Conservation (phyloP, 306 rosid genomes). For the Quercus parvula region DNA sequence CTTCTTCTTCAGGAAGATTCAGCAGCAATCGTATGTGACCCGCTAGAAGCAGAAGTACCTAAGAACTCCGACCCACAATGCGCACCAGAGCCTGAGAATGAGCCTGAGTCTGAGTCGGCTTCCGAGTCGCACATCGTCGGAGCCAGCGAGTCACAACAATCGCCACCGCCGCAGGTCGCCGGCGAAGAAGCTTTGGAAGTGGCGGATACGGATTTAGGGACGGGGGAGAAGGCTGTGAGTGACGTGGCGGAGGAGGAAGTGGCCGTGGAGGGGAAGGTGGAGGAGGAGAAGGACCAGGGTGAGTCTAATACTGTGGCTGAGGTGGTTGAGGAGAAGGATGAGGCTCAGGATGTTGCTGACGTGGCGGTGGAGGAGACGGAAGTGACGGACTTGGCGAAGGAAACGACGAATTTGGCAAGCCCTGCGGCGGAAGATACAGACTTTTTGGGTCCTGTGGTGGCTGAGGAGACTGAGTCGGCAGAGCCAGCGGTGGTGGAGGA, state of each 20-base stretch:
- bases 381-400: not conserved
- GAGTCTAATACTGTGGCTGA: no score
- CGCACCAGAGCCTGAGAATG: constrained; percentile 3
- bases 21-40: constrained; percentile 2
- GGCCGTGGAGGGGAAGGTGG: not conserved
- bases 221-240: not conserved
- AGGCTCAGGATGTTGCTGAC: not conserved
- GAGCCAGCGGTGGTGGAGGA: not conserved
- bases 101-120: no score
- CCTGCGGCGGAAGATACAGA: not conserved
- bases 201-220: not conserved
- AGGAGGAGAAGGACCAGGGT: not conserved
- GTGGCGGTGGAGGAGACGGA: not conserved
- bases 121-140: not conserved
- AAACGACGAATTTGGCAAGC: not conserved
- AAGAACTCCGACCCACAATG: constrained; percentile 28
- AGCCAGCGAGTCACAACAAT: not conserved
- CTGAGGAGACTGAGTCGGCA: not conserved
- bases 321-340: not conserved
- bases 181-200: not conserved
- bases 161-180: not conserved
- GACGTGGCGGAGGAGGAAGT: not conserved
- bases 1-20: constrained; percentile 11
- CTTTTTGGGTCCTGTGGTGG: not conserved
- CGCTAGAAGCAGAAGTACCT: constrained; percentile 2